Percentiles rank a stretch among this genome's conserved stretches.
Evolutionary conservation across 1,139 yeast genomes (phyloP).

Genomic region (Sugiyamaella novakii): DNA sequence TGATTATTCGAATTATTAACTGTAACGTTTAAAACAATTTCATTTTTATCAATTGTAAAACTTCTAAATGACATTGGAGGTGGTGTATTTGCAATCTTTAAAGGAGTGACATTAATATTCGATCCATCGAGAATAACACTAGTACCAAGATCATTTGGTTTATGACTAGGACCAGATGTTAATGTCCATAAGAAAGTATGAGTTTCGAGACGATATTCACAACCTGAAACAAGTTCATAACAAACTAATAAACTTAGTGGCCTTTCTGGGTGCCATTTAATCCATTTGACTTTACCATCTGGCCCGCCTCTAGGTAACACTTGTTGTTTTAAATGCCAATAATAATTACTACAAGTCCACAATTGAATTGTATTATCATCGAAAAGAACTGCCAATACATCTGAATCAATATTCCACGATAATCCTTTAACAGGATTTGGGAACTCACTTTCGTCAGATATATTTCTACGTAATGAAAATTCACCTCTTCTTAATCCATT

Average conservation of each 20-base stretch:
- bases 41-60: constrained; percentile 48
- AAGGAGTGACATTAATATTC: constrained; percentile 75
- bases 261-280: constrained; percentile 88
- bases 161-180: constrained; percentile 65
- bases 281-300: constrained; percentile 41
- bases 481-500: constrained; percentile 93
- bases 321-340: constrained; percentile 92
- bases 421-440: constrained; percentile 49
- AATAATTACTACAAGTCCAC: constrained; percentile 92
- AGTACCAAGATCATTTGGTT: constrained; percentile 77
- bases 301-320: constrained; percentile 44
- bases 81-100: constrained; percentile 85
- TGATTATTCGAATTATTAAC: constrained; percentile 60
- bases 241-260: constrained; percentile 68
- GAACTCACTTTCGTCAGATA: neutral
- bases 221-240: constrained; percentile 33
- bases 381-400: constrained; percentile 69
- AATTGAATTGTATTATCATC: constrained; percentile 61
- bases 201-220: constrained; percentile 51
- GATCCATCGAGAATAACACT: constrained; percentile 79
- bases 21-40: constrained; percentile 63
- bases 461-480: constrained; percentile 61
- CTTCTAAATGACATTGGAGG: constrained; percentile 88
- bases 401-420: constrained; percentile 84
- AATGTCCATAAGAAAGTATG: constrained; percentile 69